phyloP scores from a whole-genome alignment of 306 rosid species.

The Prunus persica region DNA sequence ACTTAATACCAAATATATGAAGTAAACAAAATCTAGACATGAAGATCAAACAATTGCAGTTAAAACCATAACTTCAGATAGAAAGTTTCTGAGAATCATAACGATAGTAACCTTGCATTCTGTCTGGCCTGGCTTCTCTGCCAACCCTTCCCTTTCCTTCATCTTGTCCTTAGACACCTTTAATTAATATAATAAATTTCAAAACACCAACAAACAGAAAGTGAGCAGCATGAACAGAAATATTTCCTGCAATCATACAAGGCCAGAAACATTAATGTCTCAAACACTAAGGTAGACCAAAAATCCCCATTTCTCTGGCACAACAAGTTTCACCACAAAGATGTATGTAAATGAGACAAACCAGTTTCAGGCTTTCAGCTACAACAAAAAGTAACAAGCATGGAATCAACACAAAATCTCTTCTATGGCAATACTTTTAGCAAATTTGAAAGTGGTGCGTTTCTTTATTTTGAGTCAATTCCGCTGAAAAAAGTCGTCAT shows the following conservation, averaged over 20 bases:
- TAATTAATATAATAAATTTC: conserved; percentile 23
- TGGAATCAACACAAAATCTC: too few relatives aligned
- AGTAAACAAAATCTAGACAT: neutral
- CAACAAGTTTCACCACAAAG: too few relatives aligned
- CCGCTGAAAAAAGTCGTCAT: neutral
- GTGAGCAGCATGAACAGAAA: conserved; percentile 14
- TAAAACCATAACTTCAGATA: neutral
- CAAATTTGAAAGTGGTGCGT: neutral
- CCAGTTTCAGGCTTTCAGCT: too few relatives aligned
- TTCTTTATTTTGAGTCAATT: neutral
- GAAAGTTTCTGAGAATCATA: conserved; percentile 21
- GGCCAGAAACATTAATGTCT: neutral
- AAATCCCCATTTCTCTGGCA: too few relatives aligned
- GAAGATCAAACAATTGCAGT: neutral
- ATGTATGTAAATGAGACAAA: too few relatives aligned
- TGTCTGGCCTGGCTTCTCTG: conserved; percentile 22
- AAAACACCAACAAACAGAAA: conserved; percentile 25
- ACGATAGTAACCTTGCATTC: conserved; percentile 80
- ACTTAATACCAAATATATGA: neutral
- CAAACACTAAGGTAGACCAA: neutral
- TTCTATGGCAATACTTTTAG: neutral
- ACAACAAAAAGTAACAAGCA: too few relatives aligned
- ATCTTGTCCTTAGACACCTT: conserved; percentile 36
- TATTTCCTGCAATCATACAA: neutral
- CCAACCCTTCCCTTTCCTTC: too few relatives aligned